A percentile compares a stretch with the other conserved stretches of the same genome.
Conservation (phyloP, 2,329 filamentous ascomycete genomes). For the Ophiostoma populinum region DNA sequence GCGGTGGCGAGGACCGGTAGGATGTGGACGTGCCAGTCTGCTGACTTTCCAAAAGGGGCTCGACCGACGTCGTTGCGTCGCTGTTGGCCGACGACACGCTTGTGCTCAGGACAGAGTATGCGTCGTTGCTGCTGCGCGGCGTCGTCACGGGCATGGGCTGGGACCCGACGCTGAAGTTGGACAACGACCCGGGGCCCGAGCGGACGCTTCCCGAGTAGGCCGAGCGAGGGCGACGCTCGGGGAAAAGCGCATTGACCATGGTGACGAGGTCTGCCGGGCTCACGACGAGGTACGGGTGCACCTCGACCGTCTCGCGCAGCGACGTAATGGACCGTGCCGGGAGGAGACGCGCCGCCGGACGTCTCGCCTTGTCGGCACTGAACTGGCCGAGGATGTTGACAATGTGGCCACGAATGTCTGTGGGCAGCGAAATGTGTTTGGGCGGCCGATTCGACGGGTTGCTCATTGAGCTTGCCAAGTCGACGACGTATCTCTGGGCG, state of each 20-base stretch:
- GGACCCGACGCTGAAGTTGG: constrained; percentile 49
- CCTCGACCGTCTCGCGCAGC: constrained; percentile 57
- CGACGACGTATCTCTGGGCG: constrained; percentile 62
- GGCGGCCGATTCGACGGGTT: constrained; percentile 2
- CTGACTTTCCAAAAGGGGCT: constrained; percentile 42
- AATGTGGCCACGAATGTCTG: constrained; percentile 49
- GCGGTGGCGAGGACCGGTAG: constrained; percentile 34
- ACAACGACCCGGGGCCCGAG: constrained; percentile 51
- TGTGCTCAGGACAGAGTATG: constrained; percentile 53
- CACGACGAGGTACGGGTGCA: constrained; percentile 64
- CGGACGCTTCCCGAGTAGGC: constrained; percentile 41
- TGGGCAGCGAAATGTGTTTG: constrained; percentile 40
- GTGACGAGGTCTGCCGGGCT: constrained; percentile 66
- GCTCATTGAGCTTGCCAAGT: constrained; percentile 33
- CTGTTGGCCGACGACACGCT: constrained; percentile 57
- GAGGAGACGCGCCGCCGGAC: constrained; percentile 39
- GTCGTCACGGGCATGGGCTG: constrained; percentile 47
- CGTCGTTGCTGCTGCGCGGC: constrained; percentile 41
- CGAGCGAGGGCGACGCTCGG: constrained; percentile 50
- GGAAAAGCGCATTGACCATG: constrained; percentile 69
- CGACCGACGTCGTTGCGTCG: constrained; percentile 48
- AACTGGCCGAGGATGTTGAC: constrained; percentile 55
- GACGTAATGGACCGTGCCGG: constrained; percentile 58
- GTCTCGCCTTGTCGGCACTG: constrained; percentile 31
- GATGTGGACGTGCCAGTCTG: constrained; percentile 29